Conservation (phyloP, 306 rosid genomes). For the Rosa persica region DNA sequence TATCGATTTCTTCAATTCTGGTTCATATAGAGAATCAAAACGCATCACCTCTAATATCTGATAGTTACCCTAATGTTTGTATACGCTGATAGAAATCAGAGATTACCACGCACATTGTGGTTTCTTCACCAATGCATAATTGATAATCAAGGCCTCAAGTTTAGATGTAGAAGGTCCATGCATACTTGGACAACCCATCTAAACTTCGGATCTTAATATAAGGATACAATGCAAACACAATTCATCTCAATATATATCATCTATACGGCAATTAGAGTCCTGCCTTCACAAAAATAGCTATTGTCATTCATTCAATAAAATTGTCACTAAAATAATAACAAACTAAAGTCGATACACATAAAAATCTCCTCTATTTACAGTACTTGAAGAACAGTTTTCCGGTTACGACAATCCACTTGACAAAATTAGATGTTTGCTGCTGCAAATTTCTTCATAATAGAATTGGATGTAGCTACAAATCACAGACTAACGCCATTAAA, state of each 20-base stretch:
- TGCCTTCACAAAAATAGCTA: neutral
- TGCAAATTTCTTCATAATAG: neutral
- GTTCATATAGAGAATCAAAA: neutral
- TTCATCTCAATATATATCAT: neutral
- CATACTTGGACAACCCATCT: neutral
- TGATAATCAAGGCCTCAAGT: neutral
- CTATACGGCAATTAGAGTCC: neutral
- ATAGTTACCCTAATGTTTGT: neutral
- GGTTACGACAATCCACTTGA: neutral
- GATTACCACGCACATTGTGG: neutral
- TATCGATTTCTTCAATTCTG: neutral
- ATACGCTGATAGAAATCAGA: neutral
- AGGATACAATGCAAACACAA: neutral
- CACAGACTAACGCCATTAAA: constrained; percentile 14
- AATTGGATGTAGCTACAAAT: neutral
- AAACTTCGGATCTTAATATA: neutral
- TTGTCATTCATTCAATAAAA: too few species aligned
- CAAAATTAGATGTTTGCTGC: neutral
- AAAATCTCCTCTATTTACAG: neutral
- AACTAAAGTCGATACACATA: neutral
- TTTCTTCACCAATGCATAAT: neutral
- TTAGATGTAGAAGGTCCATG: neutral
- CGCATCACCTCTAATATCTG: neutral
- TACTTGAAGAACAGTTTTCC: neutral
- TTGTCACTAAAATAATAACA: neutral